phyloP scores from a whole-genome alignment of 139 green algal genomes.

The Auxenochlorella pyrenoidosa region DNA sequence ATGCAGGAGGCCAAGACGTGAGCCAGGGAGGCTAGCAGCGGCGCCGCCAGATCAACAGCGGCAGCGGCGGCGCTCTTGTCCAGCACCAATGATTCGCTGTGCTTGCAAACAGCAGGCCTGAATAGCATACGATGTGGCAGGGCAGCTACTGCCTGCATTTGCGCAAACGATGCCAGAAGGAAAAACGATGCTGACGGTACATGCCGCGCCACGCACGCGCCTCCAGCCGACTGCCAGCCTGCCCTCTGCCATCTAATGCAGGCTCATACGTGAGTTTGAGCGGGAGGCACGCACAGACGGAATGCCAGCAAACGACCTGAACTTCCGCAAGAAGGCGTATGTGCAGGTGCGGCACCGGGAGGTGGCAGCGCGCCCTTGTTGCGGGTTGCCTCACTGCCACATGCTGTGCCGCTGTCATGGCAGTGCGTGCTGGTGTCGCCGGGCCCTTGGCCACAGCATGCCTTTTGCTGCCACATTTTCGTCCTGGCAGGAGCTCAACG shows the following conservation, averaged over 20 bases:
- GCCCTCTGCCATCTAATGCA: conserved; percentile 41
- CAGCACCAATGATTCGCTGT: background rate
- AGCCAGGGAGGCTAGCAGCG: background rate
- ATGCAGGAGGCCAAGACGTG: conserved; percentile 87
- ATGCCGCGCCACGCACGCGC: background rate
- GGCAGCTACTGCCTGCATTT: background rate
- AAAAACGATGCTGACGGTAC: no score
- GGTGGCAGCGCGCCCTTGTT: no score
- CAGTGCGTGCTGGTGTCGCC: no score
- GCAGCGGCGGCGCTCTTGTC: background rate
- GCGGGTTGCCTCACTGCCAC: no score
- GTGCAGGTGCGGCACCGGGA: conserved; percentile 47
- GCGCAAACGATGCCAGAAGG: no score
- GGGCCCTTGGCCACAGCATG: no score
- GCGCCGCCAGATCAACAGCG: background rate
- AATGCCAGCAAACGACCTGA: conserved; percentile 71
- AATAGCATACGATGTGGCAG: background rate
- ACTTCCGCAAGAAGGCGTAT: conserved; percentile 71
- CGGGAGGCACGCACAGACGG: conserved; percentile 80
- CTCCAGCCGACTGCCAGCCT: background rate
- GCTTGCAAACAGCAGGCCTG: no score
- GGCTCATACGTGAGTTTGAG: conserved; percentile 94
- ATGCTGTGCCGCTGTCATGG: no score
- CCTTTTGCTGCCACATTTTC: no score
- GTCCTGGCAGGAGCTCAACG: conserved; percentile 71